Evolutionary conservation across 768 basidiomycete genomes (phyloP).

Genomic region (Suillus decipiens): DNA sequence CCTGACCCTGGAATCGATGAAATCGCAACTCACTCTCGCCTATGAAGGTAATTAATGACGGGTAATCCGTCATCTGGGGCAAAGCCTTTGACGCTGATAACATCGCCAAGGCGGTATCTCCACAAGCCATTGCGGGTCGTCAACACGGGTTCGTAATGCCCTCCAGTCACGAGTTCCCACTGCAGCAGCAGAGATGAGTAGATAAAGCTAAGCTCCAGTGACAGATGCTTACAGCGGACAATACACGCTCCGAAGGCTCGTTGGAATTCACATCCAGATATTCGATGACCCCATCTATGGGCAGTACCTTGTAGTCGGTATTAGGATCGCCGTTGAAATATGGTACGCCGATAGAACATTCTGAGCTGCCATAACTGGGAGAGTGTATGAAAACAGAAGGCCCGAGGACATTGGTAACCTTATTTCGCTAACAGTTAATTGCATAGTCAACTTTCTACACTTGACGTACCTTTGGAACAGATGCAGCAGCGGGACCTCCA

Average conservation of each 20-base stretch:
- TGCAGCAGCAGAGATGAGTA: background rate
- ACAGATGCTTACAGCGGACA: background rate
- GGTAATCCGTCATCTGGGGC: conserved; percentile 15
- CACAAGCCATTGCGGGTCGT: conserved; percentile 15
- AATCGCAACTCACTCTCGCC: conserved; percentile 7
- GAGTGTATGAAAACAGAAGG: conserved; percentile 6
- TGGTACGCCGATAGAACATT: background rate
- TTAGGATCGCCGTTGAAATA: conserved; percentile 4
- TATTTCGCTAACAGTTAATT: background rate
- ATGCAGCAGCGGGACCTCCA: conserved; percentile 7
- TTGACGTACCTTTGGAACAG: conserved; percentile 9
- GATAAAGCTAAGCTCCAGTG: background rate
- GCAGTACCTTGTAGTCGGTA: background rate
- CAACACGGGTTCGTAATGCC: conserved; percentile 11
- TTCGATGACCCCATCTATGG: conserved; percentile 5
- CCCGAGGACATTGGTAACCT: conserved; percentile 12
- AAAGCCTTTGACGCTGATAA: conserved; percentile 12
- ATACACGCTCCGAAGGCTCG: background rate
- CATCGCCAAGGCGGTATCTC: conserved; percentile 15
- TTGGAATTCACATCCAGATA: background rate
- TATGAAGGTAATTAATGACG: conserved; percentile 8
- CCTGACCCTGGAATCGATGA: background rate
- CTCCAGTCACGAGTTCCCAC: conserved; percentile 13
- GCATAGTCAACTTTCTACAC: too few relatives aligned
- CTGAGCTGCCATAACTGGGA: conserved; percentile 2